Conservation (phyloP, 805 yeast species). For the Wickerhamiella kurtzmanii region DNA sequence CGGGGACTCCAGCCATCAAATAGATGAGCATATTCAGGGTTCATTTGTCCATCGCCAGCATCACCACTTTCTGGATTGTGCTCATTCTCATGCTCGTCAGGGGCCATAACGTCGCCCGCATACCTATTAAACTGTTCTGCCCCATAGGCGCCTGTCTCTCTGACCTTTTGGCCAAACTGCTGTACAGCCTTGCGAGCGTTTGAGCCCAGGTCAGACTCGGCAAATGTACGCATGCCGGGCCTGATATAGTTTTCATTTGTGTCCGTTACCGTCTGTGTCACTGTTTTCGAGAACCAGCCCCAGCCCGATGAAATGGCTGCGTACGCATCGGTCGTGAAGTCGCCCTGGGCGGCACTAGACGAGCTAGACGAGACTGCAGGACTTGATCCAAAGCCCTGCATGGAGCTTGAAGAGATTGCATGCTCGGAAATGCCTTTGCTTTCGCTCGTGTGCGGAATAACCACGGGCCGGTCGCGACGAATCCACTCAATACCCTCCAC, state of each 20-base stretch:
- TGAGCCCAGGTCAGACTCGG: conserved; percentile 61
- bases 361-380: conserved; percentile 17
- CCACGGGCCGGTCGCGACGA: conserved; percentile 32
- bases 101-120: conserved; percentile 27
- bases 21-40: conserved; percentile 15
- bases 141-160: conserved; percentile 70
- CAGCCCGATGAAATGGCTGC: conserved; percentile 90
- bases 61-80: background rate
- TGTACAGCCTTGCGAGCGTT: conserved; percentile 90
- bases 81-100: background rate
- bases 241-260: conserved; percentile 81
- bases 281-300: conserved; percentile 81
- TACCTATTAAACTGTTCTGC: conserved; percentile 50
- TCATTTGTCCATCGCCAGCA: background rate
- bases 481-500: conserved; percentile 61
- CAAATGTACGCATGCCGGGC: conserved; percentile 75
- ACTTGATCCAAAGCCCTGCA: conserved; percentile 1
- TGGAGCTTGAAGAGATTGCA: conserved; percentile 1
- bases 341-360: conserved; percentile 33
- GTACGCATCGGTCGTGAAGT: conserved; percentile 56
- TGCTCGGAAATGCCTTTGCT: conserved; percentile 9
- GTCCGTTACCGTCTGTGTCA: conserved; percentile 68
- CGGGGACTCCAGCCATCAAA: conserved; percentile 17
- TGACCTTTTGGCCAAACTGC: conserved; percentile 90
- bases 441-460: conserved; percentile 16